Percentiles rank a stretch among this genome's conserved stretches.
Conservation (phyloP, 345 rosid genomes). For the Balakata baccata region DNA sequence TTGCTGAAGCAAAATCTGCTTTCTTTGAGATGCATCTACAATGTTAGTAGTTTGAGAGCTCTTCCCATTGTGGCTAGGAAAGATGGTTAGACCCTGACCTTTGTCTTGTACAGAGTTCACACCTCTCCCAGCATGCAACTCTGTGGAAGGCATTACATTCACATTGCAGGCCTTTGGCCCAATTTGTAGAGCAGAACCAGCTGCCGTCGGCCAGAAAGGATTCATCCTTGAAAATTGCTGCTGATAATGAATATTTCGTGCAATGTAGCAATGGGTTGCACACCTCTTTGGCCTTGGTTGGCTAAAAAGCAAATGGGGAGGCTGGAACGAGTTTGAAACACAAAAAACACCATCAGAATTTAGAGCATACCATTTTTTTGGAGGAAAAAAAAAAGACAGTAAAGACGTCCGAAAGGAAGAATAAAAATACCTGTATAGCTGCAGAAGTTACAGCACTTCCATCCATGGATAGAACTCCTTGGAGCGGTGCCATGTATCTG, state of each 20-base stretch:
- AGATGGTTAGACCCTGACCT: slow-evolving; percentile 45
- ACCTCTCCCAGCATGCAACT: slow-evolving; percentile 59
- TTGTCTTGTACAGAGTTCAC: slow-evolving; percentile 54
- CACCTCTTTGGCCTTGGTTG: slow-evolving; percentile 88
- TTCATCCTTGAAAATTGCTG: slow-evolving; percentile 81
- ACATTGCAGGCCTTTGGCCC: slow-evolving; percentile 77
- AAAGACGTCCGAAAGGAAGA: not conserved
- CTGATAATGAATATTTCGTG: slow-evolving; percentile 63
- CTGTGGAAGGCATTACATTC: slow-evolving; percentile 69
- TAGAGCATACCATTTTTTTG: not conserved
- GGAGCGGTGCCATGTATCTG: slow-evolving; percentile 90
- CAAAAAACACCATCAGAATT: not conserved
- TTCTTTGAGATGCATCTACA: slow-evolving; percentile 67
- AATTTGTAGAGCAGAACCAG: slow-evolving; percentile 67
- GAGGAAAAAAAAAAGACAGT: not conserved
- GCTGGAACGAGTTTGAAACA: slow-evolving; percentile 32
- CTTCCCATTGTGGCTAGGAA: slow-evolving; percentile 45
- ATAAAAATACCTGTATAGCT: slow-evolving; percentile 64
- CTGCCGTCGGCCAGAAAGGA: slow-evolving; percentile 87
- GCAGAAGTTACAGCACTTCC: slow-evolving; percentile 62
- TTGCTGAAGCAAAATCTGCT: slow-evolving; percentile 82
- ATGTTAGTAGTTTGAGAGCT: slow-evolving; percentile 47
- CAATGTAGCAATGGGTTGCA: slow-evolving; percentile 92
- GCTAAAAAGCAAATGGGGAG: slow-evolving; percentile 63
- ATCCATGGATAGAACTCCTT: slow-evolving; percentile 86